Evolutionary conservation across 768 basidiomycete species (phyloP).

Genomic region (Suillus plorans): DNA sequence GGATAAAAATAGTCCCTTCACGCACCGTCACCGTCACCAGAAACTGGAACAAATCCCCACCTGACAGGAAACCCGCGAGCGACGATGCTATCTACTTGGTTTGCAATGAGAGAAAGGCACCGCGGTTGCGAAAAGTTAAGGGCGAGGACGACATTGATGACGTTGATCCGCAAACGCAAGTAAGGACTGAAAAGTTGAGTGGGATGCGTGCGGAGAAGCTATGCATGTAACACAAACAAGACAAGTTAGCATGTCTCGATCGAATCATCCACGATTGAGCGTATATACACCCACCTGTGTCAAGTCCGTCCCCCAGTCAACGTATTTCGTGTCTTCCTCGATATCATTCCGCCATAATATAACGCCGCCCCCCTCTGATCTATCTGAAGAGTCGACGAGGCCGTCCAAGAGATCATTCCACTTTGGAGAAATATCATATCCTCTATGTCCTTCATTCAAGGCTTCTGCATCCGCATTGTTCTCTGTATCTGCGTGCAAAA

Average conservation of each 20-base stretch:
- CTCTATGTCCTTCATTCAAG: constrained; percentile 56
- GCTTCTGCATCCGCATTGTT: constrained; percentile 60
- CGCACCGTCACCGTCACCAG: constrained; percentile 47
- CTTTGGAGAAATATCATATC: constrained; percentile 71
- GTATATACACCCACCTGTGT: constrained; percentile 45
- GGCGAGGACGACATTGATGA: constrained; percentile 81
- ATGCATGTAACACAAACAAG: constrained; percentile 6
- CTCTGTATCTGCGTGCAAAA: neutral
- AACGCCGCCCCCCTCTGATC: constrained; percentile 70
- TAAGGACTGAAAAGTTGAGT: constrained; percentile 70
- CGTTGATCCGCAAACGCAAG: constrained; percentile 74
- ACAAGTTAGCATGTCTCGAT: constrained; percentile 3
- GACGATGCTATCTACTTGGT: constrained; percentile 68
- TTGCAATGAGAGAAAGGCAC: constrained; percentile 61
- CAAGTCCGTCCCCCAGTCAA: constrained; percentile 41
- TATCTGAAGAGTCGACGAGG: constrained; percentile 90
- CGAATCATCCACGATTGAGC: neutral
- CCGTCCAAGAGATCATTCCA: constrained; percentile 47
- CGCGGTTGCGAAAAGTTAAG: constrained; percentile 73
- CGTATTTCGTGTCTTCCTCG: constrained; percentile 73
- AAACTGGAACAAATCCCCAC: constrained; percentile 82
- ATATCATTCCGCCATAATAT: constrained; percentile 92
- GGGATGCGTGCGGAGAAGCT: constrained; percentile 27
- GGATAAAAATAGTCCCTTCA: constrained; percentile 10
- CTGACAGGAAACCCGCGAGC: constrained; percentile 71